These are phyloP conservation scores for Mycena albidolilacea DNA, from an alignment of 768 basidiomycete species.

Conservation along the genomic window DNA sequence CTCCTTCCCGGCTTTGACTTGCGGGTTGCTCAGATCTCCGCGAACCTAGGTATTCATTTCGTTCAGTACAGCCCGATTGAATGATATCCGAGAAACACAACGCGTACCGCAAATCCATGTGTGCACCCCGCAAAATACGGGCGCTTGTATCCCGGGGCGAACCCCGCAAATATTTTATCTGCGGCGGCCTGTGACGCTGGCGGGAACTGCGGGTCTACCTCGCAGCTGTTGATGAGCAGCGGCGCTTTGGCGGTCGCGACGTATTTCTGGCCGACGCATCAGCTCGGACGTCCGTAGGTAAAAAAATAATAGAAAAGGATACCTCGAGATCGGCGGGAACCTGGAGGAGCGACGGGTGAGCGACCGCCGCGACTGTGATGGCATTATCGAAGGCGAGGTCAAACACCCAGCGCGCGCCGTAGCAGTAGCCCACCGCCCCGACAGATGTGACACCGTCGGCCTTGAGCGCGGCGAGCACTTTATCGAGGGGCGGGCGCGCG, in stretches of 20 bases:
- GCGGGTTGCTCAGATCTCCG: slow-evolving; percentile 14
- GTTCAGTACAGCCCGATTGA: too few species aligned
- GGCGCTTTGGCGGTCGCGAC: not conserved
- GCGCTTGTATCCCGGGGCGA: slow-evolving; percentile 25
- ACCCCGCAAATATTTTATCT: not conserved
- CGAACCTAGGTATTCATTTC: not conserved
- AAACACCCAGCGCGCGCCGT: slow-evolving; percentile 69
- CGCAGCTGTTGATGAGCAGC: slow-evolving; percentile 18
- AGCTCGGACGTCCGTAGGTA: not conserved
- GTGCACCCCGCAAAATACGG: slow-evolving; percentile 13
- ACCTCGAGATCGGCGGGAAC: slow-evolving; percentile 76
- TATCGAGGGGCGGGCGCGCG: slow-evolving; percentile 66
- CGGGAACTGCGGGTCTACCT: slow-evolving; percentile 9
- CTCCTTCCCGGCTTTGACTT: slow-evolving; percentile 20
- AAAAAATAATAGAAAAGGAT: not conserved
- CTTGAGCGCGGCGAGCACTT: slow-evolving; percentile 12
- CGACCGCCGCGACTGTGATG: slow-evolving; percentile 62
- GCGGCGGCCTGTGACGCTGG: not conserved
- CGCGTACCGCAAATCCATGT: slow-evolving; percentile 25
- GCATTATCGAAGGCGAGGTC: slow-evolving; percentile 72
- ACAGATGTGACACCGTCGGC: slow-evolving; percentile 63
- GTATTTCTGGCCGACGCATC: slow-evolving; percentile 9
- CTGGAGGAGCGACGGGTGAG: slow-evolving; percentile 76
- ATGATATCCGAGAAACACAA: too few species aligned
- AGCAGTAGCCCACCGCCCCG: slow-evolving; percentile 79